phyloP scores from a whole-genome alignment of 2,329 filamentous ascomycete genomes.

The Monosporascus sp. region DNA sequence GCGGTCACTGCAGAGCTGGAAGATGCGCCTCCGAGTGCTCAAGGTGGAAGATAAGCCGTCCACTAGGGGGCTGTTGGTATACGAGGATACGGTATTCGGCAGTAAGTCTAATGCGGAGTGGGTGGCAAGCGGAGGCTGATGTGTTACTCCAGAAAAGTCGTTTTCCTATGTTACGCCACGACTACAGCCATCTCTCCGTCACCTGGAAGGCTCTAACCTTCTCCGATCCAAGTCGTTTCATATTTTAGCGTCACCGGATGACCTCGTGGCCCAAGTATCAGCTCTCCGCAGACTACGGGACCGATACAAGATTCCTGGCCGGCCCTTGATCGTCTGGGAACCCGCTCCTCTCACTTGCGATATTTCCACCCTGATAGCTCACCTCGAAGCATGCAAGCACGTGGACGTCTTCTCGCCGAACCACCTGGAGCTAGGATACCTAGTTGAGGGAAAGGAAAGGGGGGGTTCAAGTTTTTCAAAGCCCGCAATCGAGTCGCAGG shows the following conservation, averaged over 20 bases:
- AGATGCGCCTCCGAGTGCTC: too few species aligned
- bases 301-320: not conserved
- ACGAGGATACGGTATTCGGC: constrained; percentile 22
- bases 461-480: constrained; percentile 16
- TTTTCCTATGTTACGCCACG: constrained; percentile 14
- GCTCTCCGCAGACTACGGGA: constrained; percentile 10
- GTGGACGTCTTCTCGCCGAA: constrained; percentile 32
- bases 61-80: constrained; percentile 9
- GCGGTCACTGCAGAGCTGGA: too few species aligned
- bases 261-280: constrained; percentile 12
- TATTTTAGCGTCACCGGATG: constrained; percentile 14
- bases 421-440: constrained; percentile 26
- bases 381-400: constrained; percentile 15
- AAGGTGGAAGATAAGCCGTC: not conserved
- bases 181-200: constrained; percentile 9
- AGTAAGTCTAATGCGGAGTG: constrained; percentile 10
- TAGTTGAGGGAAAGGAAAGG: constrained; percentile 13
- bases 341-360: constrained; percentile 12
- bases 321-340: constrained; percentile 9
- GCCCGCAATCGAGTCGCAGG: constrained; percentile 3
- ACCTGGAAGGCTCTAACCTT: constrained; percentile 4
- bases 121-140: not conserved
- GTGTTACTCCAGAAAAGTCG: constrained; percentile 10
- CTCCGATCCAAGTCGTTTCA: constrained; percentile 18
- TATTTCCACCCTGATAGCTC: constrained; percentile 18